Conservation (phyloP, 2,329 filamentous ascomycete genomes). For the Madurella mycetomatis region DNA sequence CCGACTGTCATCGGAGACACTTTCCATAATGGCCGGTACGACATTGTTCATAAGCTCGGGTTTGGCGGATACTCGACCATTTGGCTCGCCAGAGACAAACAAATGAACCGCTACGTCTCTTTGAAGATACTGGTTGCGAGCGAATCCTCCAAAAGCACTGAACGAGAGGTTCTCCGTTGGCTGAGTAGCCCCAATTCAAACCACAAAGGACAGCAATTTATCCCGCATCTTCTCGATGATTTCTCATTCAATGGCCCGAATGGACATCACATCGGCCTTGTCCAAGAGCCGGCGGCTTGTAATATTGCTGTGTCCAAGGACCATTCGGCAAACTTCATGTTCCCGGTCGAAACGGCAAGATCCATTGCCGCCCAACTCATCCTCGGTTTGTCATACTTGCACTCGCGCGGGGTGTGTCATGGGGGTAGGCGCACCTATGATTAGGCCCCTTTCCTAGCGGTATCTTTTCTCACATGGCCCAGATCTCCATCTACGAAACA, state of each 20-base stretch:
- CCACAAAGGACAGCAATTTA: constrained; percentile 10
- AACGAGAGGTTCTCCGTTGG: constrained; percentile 5
- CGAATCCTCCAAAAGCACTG: constrained; percentile 6
- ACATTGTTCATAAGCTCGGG: constrained; percentile 36
- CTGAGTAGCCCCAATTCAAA: neutral
- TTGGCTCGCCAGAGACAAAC: constrained; percentile 37
- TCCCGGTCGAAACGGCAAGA: constrained; percentile 17
- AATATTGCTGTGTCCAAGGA: constrained; percentile 10
- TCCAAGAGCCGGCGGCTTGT: constrained; percentile 12
- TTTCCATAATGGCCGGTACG: constrained; percentile 30
- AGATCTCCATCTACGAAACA: constrained; percentile 15
- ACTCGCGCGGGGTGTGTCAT: constrained; percentile 19
- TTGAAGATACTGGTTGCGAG: constrained; percentile 28
- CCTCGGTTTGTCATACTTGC: constrained; percentile 14
- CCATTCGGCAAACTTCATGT: constrained; percentile 8
- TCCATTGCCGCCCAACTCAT: constrained; percentile 21
- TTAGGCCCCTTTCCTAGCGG: neutral
- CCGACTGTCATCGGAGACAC: too few relatives aligned
- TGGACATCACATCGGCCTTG: constrained; percentile 19
- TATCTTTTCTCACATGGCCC: constrained; percentile 1
- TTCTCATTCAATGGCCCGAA: constrained; percentile 19
- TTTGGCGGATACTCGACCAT: constrained; percentile 37
- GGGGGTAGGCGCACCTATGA: constrained; percentile 15
- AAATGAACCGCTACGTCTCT: constrained; percentile 26
- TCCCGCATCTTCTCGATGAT: constrained; percentile 15